Evolutionary conservation across 176 grass and related monocot genomes (phyloP).

Genomic region (Avena eriantha): DNA sequence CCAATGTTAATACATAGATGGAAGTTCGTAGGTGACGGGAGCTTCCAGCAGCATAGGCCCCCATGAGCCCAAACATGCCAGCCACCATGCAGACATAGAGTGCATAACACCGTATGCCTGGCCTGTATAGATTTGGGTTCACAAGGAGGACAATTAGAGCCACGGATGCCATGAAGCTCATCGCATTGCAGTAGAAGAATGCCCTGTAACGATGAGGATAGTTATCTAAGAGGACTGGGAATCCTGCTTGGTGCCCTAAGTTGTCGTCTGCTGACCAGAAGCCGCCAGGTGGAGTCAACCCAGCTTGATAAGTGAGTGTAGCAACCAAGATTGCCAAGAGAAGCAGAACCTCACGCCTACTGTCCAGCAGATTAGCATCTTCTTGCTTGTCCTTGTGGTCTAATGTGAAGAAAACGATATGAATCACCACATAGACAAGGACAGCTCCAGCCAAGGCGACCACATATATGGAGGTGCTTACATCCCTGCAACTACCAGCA

Average conservation of each 20-base stretch:
- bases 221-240: constrained; percentile 27
- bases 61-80: not conserved
- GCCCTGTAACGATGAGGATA: not conserved
- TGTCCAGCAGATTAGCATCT: not conserved
- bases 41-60: constrained; percentile 16
- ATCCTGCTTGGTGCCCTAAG: not conserved
- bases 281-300: constrained; percentile 30
- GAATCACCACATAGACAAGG: constrained; percentile 30
- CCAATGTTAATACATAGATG: not conserved
- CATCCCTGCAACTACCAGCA: constrained; percentile 15
- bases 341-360: constrained; percentile 23
- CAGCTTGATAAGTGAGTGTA: constrained; percentile 51
- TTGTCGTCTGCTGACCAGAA: not conserved
- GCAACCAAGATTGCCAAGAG: constrained; percentile 40
- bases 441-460: constrained; percentile 19
- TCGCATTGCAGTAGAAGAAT: constrained; percentile 50
- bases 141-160: constrained; percentile 39
- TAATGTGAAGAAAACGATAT: constrained; percentile 19
- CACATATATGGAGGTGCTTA: constrained; percentile 18
- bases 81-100: not conserved
- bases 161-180: constrained; percentile 44
- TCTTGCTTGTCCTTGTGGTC: not conserved
- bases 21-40: not conserved
- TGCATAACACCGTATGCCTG: not conserved
- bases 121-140: not conserved